Evolutionary conservation across 129 eudicot species (phyloP), one percentile per base, ranked within the genome.

Genomic region (Chrysanthemum seticuspe): DNA sequence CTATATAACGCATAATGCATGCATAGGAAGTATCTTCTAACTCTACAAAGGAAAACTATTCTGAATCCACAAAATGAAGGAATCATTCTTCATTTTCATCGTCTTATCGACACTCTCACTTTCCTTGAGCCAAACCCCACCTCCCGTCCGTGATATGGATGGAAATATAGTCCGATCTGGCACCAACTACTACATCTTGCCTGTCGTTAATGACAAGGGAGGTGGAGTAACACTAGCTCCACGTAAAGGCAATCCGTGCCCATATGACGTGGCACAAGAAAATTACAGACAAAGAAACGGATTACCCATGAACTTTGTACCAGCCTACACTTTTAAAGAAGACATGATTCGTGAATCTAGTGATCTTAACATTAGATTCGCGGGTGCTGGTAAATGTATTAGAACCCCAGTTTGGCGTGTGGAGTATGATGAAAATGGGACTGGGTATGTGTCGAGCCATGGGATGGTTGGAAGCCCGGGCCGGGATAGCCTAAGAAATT

Each of bases 401-500:
- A 15, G 9, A 10, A 59, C 13, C 65, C 59, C 68, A 10, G 79
- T 83, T 21, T 86, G 87, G 91, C 76, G 55, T 71, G 70, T 85
- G 9, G 76, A 69, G 44, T 73, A 60, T 25, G 25, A 7, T 14
- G 68, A 14, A 6, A 70, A 78, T 0, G 77, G 72, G 2, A 29
- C 63, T 36, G 74, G 71, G n/a, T 68, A 73, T 23, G 48, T 83
- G 8, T 57, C 74, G 4, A 78, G 79, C n/a, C 68, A 64, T 14
- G 90, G 90, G 36, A 65, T 25, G 7, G 66, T 74, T 62, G 88
- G 89, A 18, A 77, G 76, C 44, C 93, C 89, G 4, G 87, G 93
- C 0, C 62, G 0, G 4, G 77, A 76, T 34, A 88, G 85, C 12
- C 3, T 88, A n/a, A 59, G 76, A 23, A 85, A 79, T 48, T 87